These are phyloP conservation scores for Mycena vitilis DNA, from an alignment of 768 basidiomycete genomes.

Conservation along the genomic window DNA sequence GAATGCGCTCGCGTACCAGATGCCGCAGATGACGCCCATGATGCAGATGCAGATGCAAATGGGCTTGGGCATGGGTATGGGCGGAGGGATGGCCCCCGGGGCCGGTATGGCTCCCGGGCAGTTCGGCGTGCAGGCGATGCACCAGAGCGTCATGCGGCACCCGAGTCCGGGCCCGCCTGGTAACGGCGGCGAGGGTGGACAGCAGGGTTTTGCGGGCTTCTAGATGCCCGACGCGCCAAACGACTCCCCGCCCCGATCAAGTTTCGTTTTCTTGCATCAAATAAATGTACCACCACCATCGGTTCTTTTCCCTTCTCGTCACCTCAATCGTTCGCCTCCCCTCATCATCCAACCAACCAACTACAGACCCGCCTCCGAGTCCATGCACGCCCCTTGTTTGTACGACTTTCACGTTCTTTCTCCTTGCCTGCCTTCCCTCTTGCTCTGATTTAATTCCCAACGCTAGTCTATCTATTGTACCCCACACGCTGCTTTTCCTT, in stretches of 20 bases:
- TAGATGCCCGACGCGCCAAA: conserved; percentile 13
- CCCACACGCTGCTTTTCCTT: conserved; percentile 11
- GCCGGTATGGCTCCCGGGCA: conserved; percentile 57
- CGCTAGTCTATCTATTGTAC: conserved; percentile 15
- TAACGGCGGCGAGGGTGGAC: conserved; percentile 40
- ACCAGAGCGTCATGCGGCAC: conserved; percentile 87
- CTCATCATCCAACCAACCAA: not conserved
- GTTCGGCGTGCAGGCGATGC: conserved; percentile 80
- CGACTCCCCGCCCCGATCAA: conserved; percentile 3
- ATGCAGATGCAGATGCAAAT: conserved; percentile 70
- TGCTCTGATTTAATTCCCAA: not conserved
- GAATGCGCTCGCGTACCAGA: conserved; percentile 65
- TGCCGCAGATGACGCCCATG: conserved; percentile 72
- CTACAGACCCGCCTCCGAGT: not conserved
- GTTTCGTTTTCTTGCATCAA: conserved; percentile 18
- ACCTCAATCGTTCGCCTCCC: not conserved
- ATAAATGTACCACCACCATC: conserved; percentile 29
- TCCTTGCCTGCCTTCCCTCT: no score
- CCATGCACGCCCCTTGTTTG: conserved; percentile 8
- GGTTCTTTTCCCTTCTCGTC: not conserved
- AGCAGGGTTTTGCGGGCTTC: conserved; percentile 57
- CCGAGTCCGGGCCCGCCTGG: conserved; percentile 71
- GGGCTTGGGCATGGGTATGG: conserved; percentile 61
- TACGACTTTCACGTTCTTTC: conserved; percentile 16
- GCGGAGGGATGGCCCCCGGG: conserved; percentile 36